Conservation (phyloP, 768 basidiomycete species). For the Macrolepiota albuminosa region DNA sequence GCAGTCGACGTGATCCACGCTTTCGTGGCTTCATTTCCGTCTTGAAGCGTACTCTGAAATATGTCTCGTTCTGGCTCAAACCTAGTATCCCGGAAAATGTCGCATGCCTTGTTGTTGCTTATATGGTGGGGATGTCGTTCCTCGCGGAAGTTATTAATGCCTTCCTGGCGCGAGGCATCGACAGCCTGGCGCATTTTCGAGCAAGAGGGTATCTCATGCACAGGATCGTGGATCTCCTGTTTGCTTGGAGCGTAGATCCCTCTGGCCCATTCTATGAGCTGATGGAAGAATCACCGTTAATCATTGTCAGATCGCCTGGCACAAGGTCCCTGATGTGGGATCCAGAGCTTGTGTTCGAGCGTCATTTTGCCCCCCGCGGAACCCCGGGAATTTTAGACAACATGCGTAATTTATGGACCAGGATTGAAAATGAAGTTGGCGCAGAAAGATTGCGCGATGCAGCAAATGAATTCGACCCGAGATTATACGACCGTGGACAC, state of each 20-base stretch:
- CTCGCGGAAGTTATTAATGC: conserved; percentile 1
- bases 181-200: neutral
- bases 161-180: neutral
- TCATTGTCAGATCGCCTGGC: conserved; percentile 1
- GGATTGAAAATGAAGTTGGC: neutral
- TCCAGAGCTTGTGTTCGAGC: neutral
- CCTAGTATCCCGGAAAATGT: conserved; percentile 1
- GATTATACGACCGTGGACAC: neutral
- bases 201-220: neutral
- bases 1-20: neutral
- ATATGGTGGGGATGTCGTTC: neutral
- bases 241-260: neutral
- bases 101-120: neutral
- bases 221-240: neutral
- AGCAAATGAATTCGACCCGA: neutral
- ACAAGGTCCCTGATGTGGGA: neutral
- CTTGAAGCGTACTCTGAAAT: conserved; percentile 9
- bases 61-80: conserved; percentile 5
- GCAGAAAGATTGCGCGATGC: neutral
- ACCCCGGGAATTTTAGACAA: neutral
- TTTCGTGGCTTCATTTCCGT: neutral
- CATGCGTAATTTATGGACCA: neutral
- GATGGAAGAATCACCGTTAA: neutral
- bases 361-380: neutral
- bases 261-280: neutral